These are phyloP conservation scores for Coniochaeta pulveracea DNA, from an alignment of 2,329 filamentous ascomycete genomes.

Conservation along the genomic window DNA sequence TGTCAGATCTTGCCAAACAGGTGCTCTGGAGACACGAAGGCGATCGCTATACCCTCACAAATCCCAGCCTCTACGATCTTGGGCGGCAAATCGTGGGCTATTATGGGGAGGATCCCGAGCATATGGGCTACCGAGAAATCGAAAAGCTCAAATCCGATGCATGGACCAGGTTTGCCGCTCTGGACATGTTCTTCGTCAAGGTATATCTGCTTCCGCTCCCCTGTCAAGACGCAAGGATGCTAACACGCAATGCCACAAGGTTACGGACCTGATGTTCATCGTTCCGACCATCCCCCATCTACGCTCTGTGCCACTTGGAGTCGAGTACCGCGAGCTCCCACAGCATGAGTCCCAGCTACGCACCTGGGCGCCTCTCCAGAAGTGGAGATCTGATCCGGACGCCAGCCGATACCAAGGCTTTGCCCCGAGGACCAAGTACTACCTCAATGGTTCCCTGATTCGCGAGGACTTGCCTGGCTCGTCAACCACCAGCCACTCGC, in stretches of 20 bases:
- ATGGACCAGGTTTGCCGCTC: slow-evolving; percentile 40
- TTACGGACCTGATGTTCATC: slow-evolving; percentile 50
- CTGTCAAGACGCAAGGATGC: slow-evolving; percentile 1
- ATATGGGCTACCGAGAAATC: slow-evolving; percentile 28
- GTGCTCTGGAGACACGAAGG: slow-evolving; percentile 49
- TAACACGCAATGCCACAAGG: slow-evolving; percentile 23
- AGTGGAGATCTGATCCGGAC: slow-evolving; percentile 50
- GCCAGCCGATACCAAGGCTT: slow-evolving; percentile 38
- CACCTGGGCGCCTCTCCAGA: slow-evolving; percentile 30
- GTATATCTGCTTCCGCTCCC: slow-evolving; percentile 26
- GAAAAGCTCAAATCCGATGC: slow-evolving; percentile 37
- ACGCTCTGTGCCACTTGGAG: slow-evolving; percentile 38
- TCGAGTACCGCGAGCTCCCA: slow-evolving; percentile 49
- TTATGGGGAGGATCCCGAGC: slow-evolving; percentile 34
- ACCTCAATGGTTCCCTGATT: slow-evolving; percentile 41
- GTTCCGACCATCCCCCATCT: slow-evolving; percentile 48
- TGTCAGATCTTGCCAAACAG: slow-evolving; percentile 41
- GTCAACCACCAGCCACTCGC: slow-evolving; percentile 36
- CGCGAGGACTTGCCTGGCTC: slow-evolving; percentile 37
- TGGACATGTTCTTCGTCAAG: slow-evolving; percentile 58
- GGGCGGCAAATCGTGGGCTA: slow-evolving; percentile 40
- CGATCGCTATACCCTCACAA: slow-evolving; percentile 42
- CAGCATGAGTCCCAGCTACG: slow-evolving; percentile 34
- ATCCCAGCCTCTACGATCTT: slow-evolving; percentile 37
- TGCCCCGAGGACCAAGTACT: slow-evolving; percentile 46